Evolutionary conservation across 73 alveolate species (phyloP).

Genomic region (Tetrahymena borealis): DNA sequence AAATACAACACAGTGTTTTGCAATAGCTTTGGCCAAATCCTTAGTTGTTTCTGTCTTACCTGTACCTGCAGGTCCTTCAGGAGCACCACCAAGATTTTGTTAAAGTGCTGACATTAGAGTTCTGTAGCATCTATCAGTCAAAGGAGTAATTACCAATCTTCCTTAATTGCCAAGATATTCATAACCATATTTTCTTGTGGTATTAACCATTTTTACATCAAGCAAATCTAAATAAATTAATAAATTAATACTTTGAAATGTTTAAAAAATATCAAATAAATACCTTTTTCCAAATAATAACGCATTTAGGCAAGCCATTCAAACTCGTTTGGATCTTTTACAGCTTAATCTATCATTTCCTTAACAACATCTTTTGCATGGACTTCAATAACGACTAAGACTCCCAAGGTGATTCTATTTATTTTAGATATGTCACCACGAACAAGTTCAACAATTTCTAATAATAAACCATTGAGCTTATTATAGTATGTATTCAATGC

Average conservation of each 20-base stretch:
- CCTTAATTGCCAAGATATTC: slow-evolving; percentile 92
- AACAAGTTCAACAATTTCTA: slow-evolving; percentile 29
- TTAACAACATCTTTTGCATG: slow-evolving; percentile 70
- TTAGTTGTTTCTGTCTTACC: slow-evolving; percentile 89
- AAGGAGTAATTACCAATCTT: slow-evolving; percentile 86
- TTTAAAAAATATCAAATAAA: background rate
- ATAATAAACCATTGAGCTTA: background rate
- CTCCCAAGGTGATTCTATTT: slow-evolving; percentile 59
- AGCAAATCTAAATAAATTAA: background rate
- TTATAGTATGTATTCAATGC: background rate
- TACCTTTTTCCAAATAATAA: slow-evolving; percentile 62
- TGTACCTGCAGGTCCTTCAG: slow-evolving; percentile 96
- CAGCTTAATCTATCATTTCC: slow-evolving; percentile 44
- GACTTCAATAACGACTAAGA: slow-evolving; percentile 71
- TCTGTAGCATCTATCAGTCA: slow-evolving; percentile 87
- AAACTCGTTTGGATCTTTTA: slow-evolving; percentile 51
- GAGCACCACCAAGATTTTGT: slow-evolving; percentile 87
- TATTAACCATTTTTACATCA: slow-evolving; percentile 66
- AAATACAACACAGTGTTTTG: slow-evolving; percentile 81
- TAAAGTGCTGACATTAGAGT: slow-evolving; percentile 84
- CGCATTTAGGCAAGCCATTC: slow-evolving; percentile 73
- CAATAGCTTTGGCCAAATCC: slow-evolving; percentile 80
- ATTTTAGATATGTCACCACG: slow-evolving; percentile 24
- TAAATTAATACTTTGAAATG: background rate
- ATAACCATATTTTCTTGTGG: slow-evolving; percentile 82